Percentiles rank a stretch among this genome's conserved stretches.
Evolutionary conservation across 306 rosid species (phyloP).

Genomic region (Lathyrus sativus): DNA sequence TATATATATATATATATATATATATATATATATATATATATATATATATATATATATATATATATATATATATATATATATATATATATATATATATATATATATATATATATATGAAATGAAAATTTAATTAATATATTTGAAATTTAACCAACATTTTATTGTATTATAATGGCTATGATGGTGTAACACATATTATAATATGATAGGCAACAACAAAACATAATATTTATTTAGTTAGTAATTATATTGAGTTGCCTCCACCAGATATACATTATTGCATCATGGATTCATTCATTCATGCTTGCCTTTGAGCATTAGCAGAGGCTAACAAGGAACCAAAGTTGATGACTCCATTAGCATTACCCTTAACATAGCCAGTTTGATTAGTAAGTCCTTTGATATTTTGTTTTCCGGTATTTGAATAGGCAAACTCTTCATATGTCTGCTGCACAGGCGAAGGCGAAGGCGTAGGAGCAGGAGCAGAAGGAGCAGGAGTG

Average conservation of each 20-base stretch:
- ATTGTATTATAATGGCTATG: background rate
- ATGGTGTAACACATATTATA: background rate
- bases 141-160: background rate
- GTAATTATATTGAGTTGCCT: slow-evolving; percentile 8
- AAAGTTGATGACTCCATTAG: slow-evolving; percentile 50
- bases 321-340: slow-evolving; percentile 33
- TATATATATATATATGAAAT: background rate
- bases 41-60: no score
- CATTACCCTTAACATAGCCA: slow-evolving; percentile 47
- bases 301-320: slow-evolving; percentile 24
- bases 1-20: background rate
- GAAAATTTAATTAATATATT: background rate
- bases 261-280: background rate
- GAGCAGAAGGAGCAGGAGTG: background rate
- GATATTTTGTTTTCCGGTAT: slow-evolving; percentile 29
- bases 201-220: slow-evolving; percentile 6
- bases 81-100: no score
- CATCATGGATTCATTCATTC: background rate
- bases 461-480: background rate
- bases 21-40: no score
- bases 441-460: background rate
- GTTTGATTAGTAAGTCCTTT: slow-evolving; percentile 50
- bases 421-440: slow-evolving; percentile 20
- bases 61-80: no score
- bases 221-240: slow-evolving; percentile 17